These are phyloP conservation scores for Euclidium syriacum DNA, from an alignment of 345 rosid species.

Conservation along the genomic window DNA sequence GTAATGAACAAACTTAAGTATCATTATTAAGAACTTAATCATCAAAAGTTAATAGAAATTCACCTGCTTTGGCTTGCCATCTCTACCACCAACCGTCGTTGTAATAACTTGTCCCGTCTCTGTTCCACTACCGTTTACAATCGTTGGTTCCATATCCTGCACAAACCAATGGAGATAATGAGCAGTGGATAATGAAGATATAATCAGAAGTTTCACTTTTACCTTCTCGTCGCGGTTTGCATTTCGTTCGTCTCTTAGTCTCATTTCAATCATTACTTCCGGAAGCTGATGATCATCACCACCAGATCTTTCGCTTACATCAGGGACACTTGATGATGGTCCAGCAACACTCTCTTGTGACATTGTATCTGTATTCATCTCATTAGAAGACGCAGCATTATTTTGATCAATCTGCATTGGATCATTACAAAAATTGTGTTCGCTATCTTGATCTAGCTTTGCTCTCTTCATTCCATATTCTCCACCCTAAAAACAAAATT, in stretches of 20 bases:
- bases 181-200: background rate
- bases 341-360: conserved; percentile 50
- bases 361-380: conserved; percentile 45
- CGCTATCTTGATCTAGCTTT: conserved; percentile 63
- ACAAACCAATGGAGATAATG: conserved; percentile 7
- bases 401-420: conserved; percentile 44
- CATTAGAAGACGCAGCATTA: conserved; percentile 37
- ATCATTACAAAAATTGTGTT: conserved; percentile 28
- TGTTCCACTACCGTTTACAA: conserved; percentile 73
- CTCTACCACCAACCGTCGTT: conserved; percentile 74
- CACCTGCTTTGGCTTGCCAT: conserved; percentile 97
- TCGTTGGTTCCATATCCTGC: conserved; percentile 60
- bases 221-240: conserved; percentile 57
- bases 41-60: conserved; percentile 5
- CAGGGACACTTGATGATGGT: conserved; percentile 46
- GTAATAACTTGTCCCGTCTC: conserved; percentile 85
- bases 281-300: conserved; percentile 65
- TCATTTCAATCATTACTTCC: conserved; percentile 55
- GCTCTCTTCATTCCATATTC: conserved; percentile 68
- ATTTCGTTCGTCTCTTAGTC: conserved; percentile 50
- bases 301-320: conserved; percentile 36
- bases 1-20: background rate
- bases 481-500: conserved; percentile 68
- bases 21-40: background rate
- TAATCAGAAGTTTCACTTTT: background rate